Conservation (phyloP, 257 asterid genomes). For the Fraxinus pennsylvanica region DNA sequence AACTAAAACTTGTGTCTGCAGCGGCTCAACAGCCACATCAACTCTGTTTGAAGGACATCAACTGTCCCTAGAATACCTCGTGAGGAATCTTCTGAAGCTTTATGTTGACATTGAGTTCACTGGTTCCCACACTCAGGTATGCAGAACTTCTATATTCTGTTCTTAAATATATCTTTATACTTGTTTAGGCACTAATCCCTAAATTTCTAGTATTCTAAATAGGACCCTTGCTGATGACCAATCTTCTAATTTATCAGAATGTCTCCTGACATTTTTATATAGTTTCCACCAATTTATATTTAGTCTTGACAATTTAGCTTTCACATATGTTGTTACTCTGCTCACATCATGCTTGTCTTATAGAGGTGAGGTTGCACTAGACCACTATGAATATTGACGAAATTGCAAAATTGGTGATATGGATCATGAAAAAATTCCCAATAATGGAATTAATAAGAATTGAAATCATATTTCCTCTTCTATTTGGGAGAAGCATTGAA, state of each 20-base stretch:
- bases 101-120: conserved; percentile 98
- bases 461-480: neutral
- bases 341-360: neutral
- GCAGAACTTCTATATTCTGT: neutral
- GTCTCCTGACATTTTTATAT: neutral
- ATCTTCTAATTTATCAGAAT: neutral
- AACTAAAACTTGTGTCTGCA: conserved; percentile 31
- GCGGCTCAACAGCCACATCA: conserved; percentile 87
- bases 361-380: neutral
- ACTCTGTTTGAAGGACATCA: conserved; percentile 88
- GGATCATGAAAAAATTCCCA: neutral
- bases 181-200: neutral
- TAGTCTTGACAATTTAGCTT: neutral
- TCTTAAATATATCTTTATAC: neutral
- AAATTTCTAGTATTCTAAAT: neutral
- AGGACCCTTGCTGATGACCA: neutral
- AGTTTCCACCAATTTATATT: neutral
- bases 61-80: conserved; percentile 84
- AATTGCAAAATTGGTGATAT: neutral
- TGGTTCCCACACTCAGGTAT: conserved; percentile 97
- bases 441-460: neutral
- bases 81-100: conserved; percentile 83
- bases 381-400: neutral
- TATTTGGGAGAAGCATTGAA: neutral
- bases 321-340: neutral